These are phyloP conservation scores for Castanopsis chinensis DNA, from an alignment of 306 rosid genomes.

Conservation along the genomic window DNA sequence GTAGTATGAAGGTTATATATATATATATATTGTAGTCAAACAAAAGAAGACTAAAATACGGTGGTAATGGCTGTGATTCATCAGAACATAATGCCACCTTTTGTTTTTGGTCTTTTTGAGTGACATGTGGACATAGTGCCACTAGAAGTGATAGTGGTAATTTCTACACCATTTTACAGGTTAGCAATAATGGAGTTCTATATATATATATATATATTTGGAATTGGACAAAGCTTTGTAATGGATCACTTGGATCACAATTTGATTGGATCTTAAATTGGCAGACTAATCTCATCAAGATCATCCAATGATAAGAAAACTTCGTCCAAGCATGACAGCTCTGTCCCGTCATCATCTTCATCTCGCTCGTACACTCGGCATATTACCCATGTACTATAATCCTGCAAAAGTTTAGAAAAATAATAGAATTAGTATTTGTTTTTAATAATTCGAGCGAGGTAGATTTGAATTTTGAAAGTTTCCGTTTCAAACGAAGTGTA, in stretches of 20 bases:
- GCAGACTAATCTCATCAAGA: conserved; percentile 91
- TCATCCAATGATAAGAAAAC: conserved; percentile 93
- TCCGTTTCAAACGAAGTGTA: too few species aligned
- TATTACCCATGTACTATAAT: conserved; percentile 59
- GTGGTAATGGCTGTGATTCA: neutral
- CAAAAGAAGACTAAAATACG: neutral
- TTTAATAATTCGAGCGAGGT: too few species aligned
- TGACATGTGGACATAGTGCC: neutral
- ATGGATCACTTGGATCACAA: conserved; percentile 19
- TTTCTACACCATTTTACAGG: neutral
- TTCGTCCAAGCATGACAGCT: conserved; percentile 93
- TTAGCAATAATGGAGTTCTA: neutral
- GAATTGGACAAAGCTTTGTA: conserved; percentile 39
- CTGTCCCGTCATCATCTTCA: conserved; percentile 56
- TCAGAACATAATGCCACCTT: neutral
- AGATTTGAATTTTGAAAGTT: too few species aligned
- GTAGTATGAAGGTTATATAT: too few species aligned
- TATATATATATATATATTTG: conserved; percentile 23
- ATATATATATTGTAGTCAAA: neutral
- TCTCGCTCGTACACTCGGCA: conserved; percentile 69
- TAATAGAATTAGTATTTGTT: neutral
- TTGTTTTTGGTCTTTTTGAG: neutral
- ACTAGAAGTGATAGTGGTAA: neutral
- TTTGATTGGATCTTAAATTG: conserved; percentile 38
- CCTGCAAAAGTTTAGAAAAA: conserved; percentile 34